phyloP scores from a whole-genome alignment of 2,329 filamentous ascomycete species.

The Trichoderma aggressivum region DNA sequence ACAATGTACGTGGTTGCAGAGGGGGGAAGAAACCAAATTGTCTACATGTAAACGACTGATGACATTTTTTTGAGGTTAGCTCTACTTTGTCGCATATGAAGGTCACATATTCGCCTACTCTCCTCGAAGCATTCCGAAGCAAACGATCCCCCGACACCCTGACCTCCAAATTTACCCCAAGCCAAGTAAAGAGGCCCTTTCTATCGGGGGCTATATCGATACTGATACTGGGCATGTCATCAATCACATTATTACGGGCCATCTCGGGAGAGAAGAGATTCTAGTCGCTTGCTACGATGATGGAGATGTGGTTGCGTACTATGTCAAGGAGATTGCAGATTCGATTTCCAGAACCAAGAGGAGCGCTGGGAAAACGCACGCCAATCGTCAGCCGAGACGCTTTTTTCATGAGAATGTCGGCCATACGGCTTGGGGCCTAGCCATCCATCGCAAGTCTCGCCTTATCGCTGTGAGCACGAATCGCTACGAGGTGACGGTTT shows the following conservation, averaged over 20 bases:
- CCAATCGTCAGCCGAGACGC: slow-evolving; percentile 32
- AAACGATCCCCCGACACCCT: slow-evolving; percentile 47
- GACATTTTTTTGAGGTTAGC: slow-evolving; percentile 31
- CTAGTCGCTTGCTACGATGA: slow-evolving; percentile 68
- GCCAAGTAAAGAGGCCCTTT: slow-evolving; percentile 37
- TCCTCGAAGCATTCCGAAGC: slow-evolving; percentile 44
- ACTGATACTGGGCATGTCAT: slow-evolving; percentile 53
- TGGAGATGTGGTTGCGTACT: slow-evolving; percentile 70
- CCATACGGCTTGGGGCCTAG: slow-evolving; percentile 81
- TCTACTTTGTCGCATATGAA: slow-evolving; percentile 60
- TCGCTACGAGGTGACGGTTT: slow-evolving; percentile 51
- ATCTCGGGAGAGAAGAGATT: slow-evolving; percentile 67
- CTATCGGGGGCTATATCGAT: slow-evolving; percentile 54
- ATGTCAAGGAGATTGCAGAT: slow-evolving; percentile 52
- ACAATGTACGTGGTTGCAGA: slow-evolving; percentile 43
- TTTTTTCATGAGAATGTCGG: slow-evolving; percentile 78
- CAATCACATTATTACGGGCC: slow-evolving; percentile 67
- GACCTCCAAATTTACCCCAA: slow-evolving; percentile 49
- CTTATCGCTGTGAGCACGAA: slow-evolving; percentile 87
- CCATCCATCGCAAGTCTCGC: slow-evolving; percentile 75
- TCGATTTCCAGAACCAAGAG: slow-evolving; percentile 36
- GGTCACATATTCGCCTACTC: slow-evolving; percentile 56
- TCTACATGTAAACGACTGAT: slow-evolving; percentile 3
- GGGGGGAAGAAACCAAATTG: background rate
- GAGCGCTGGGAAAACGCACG: slow-evolving; percentile 1